These are phyloP conservation scores for Auriscalpium microsporum DNA, from an alignment of 768 basidiomycete genomes.

Conservation along the genomic window DNA sequence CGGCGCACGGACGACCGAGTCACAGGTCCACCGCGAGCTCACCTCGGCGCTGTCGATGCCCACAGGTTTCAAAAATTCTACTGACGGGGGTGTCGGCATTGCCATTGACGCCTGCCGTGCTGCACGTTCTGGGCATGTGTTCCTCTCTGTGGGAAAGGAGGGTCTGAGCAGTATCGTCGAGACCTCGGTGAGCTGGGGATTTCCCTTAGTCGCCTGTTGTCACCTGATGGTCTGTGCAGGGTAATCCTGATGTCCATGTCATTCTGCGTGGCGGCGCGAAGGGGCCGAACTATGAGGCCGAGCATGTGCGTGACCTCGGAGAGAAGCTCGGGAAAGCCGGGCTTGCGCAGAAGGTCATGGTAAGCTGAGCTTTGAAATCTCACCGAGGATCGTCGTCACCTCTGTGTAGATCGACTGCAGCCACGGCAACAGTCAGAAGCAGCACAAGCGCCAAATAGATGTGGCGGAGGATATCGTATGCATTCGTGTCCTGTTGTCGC, in stretches of 20 bases:
- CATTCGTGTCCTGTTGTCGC: slow-evolving; percentile 8
- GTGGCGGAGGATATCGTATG: slow-evolving; percentile 87
- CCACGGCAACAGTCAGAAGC: slow-evolving; percentile 92
- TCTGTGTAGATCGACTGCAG: slow-evolving; percentile 80
- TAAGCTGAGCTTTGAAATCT: slow-evolving; percentile 24
- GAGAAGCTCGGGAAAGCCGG: slow-evolving; percentile 74
- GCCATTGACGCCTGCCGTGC: slow-evolving; percentile 95
- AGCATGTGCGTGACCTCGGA: slow-evolving; percentile 70
- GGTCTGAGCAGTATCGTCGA: slow-evolving; percentile 92
- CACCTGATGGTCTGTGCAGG: slow-evolving; percentile 33
- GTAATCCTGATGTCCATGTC: slow-evolving; percentile 86
- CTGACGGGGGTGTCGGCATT: slow-evolving; percentile 85
- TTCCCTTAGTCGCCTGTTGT: no score
- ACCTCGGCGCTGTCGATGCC: slow-evolving; percentile 87
- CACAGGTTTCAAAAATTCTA: slow-evolving; percentile 98
- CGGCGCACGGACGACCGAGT: slow-evolving; percentile 87
- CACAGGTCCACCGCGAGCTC: slow-evolving; percentile 87
- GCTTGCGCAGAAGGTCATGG: slow-evolving; percentile 80
- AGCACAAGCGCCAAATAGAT: slow-evolving; percentile 79
- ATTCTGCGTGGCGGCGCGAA: slow-evolving; percentile 86
- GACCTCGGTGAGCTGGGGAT: slow-evolving; percentile 50
- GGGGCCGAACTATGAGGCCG: slow-evolving; percentile 82
- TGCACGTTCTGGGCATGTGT: slow-evolving; percentile 85
- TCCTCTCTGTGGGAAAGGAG: slow-evolving; percentile 95
- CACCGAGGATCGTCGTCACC: not conserved